These are phyloP conservation scores for Cyberlindnera lachancei DNA, from an alignment of 805 yeast genomes.

Conservation along the genomic window DNA sequence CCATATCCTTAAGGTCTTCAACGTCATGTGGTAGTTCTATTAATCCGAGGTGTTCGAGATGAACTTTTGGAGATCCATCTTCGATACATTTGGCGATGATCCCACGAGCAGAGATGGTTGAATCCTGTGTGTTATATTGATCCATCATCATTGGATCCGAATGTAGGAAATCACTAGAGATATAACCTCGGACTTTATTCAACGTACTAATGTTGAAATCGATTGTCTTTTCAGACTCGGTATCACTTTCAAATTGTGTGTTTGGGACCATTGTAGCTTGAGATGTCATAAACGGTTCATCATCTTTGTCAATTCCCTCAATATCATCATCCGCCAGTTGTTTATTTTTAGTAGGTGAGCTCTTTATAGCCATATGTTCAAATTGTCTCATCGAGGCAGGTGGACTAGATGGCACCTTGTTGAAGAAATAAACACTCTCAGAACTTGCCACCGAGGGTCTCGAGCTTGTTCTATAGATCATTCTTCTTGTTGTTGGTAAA, in stretches of 20 bases:
- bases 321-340: background rate
- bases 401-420: conserved; percentile 20
- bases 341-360: conserved; percentile 11
- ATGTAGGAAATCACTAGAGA: conserved; percentile 15
- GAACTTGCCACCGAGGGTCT: conserved; percentile 17
- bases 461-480: conserved; percentile 11
- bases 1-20: conserved; percentile 47
- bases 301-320: conserved; percentile 1
- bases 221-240: conserved; percentile 13
- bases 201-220: conserved; percentile 20
- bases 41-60: conserved; percentile 40
- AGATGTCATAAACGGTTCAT: conserved; percentile 10
- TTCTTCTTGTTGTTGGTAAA: no score
- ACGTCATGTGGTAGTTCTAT: conserved; percentile 49
- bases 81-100: conserved; percentile 41
- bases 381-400: conserved; percentile 6
- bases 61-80: conserved; percentile 34
- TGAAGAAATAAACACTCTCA: conserved; percentile 18
- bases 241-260: conserved; percentile 6
- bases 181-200: conserved; percentile 18
- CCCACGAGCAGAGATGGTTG: conserved; percentile 27
- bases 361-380: background rate
- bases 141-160: conserved; percentile 15
- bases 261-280: conserved; percentile 17
- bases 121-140: conserved; percentile 13